phyloP scores from a whole-genome alignment of 768 basidiomycete species.

The Hebeloma cylindrosporum region DNA sequence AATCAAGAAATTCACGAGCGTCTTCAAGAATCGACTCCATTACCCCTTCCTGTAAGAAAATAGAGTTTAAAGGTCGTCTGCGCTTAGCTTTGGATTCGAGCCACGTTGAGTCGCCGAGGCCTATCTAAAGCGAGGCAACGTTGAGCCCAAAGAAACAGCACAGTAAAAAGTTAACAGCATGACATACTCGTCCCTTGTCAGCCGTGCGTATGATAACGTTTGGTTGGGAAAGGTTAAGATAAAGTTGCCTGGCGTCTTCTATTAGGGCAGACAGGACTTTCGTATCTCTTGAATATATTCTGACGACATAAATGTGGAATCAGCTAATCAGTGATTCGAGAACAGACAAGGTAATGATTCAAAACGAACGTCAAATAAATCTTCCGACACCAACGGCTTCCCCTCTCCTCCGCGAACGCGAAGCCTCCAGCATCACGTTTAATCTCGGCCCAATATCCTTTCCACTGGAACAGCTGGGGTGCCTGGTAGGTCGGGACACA shows the following conservation, averaged over 20 bases:
- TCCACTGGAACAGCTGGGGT: conserved; percentile 45
- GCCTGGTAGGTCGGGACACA: conserved; percentile 41
- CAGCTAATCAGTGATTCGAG: no score
- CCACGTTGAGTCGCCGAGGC: conserved; percentile 41
- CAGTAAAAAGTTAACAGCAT: not conserved
- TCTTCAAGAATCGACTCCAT: conserved; percentile 47
- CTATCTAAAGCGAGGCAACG: conserved; percentile 30
- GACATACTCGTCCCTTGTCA: conserved; percentile 27
- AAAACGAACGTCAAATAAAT: conserved; percentile 35
- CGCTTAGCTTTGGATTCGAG: conserved; percentile 45
- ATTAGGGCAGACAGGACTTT: conserved; percentile 39
- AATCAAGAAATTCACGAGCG: conserved; percentile 49
- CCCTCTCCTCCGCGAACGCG: conserved; percentile 9
- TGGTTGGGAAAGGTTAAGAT: conserved; percentile 38
- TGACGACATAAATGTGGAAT: conserved; percentile 13
- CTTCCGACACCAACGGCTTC: conserved; percentile 17
- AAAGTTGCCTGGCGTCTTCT: conserved; percentile 39
- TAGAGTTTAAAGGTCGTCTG: conserved; percentile 49
- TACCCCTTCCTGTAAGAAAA: conserved; percentile 48
- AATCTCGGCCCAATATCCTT: conserved; percentile 43
- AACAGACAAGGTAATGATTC: not conserved
- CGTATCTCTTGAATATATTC: conserved; percentile 44
- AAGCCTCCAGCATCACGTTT: conserved; percentile 20
- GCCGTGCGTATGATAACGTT: conserved; percentile 40
- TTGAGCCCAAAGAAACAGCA: no score